Conservation (phyloP, 2,329 filamentous ascomycete genomes). For the Alternaria gansuensis region DNA sequence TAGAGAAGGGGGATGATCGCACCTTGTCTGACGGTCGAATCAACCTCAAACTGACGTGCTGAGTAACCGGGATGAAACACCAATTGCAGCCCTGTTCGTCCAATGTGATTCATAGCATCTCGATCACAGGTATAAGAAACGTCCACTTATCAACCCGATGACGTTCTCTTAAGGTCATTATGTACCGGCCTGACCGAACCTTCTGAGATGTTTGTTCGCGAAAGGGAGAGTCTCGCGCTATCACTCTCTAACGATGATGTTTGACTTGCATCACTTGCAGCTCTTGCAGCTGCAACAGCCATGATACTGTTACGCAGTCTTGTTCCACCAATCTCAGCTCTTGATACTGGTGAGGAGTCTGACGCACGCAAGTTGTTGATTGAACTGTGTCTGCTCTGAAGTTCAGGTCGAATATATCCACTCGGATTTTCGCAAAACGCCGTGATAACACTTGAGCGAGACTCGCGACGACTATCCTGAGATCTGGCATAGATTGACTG, state of each 20-base stretch:
- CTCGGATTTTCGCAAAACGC: conserved; percentile 35
- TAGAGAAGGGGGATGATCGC: conserved; percentile 2
- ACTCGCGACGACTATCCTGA: conserved; percentile 40
- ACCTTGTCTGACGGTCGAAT: conserved; percentile 10
- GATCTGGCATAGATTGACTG: conserved; percentile 38
- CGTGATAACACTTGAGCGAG: conserved; percentile 43
- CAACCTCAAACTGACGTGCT: conserved; percentile 14
- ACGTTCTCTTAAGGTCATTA: background rate
- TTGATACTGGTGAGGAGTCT: conserved; percentile 23
- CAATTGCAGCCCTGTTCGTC: conserved; percentile 6
- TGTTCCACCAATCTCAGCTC: conserved; percentile 31
- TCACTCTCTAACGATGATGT: conserved; percentile 6
- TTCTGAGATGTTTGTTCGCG: conserved; percentile 8
- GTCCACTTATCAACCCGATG: conserved; percentile 2
- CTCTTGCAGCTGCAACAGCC: conserved; percentile 33
- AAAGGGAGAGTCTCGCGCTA: conserved; percentile 15
- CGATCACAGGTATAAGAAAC: conserved; percentile 1
- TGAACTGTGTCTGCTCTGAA: conserved; percentile 36
- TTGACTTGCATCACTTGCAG: conserved; percentile 25
- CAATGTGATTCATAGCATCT: background rate
- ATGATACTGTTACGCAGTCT: conserved; percentile 32
- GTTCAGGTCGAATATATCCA: conserved; percentile 21
- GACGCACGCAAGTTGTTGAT: conserved; percentile 19
- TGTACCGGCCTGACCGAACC: conserved; percentile 13
- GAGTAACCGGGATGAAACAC: background rate